Evolutionary conservation across 164 flowering plant species (phyloP).

Genomic region (Cinnamomum micranthum): DNA sequence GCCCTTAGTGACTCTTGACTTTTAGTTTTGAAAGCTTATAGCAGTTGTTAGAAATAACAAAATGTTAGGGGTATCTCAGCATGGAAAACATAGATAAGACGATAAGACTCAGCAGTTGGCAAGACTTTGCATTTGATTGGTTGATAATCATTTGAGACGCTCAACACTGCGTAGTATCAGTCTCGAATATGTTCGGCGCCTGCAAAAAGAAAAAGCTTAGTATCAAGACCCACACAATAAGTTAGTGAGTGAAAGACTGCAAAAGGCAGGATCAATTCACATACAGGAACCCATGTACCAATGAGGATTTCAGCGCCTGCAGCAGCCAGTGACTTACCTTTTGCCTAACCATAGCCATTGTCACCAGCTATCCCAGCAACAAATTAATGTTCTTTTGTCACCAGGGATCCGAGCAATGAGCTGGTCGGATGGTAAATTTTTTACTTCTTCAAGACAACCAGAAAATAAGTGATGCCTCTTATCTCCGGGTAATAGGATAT

Average conservation of each 20-base stretch:
- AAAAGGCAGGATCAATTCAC: conserved; percentile 19
- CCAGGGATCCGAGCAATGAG: no score
- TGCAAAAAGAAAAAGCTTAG: not conserved
- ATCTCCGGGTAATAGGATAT: no score
- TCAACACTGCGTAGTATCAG: conserved; percentile 11
- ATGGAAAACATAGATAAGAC: not conserved
- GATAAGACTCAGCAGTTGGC: not conserved
- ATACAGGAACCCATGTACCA: conserved; percentile 99
- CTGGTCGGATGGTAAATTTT: no score
- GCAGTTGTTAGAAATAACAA: not conserved
- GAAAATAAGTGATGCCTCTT: no score
- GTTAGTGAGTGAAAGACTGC: not conserved
- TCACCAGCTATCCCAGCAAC: conserved; percentile 98
- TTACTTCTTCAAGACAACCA: no score
- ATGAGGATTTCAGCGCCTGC: conserved; percentile 97
- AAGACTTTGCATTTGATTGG: no score
- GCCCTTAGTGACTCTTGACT: no score
- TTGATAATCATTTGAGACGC: not conserved
- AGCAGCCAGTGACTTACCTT: conserved; percentile 95
- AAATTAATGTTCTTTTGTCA: conserved; percentile 62
- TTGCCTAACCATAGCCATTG: conserved; percentile 98
- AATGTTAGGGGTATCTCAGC: not conserved
- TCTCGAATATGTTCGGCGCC: no score
- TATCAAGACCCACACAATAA: not conserved
- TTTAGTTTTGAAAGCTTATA: no score